phyloP scores from a whole-genome alignment of 345 rosid species.

The Cardiospermum halicacabum region DNA sequence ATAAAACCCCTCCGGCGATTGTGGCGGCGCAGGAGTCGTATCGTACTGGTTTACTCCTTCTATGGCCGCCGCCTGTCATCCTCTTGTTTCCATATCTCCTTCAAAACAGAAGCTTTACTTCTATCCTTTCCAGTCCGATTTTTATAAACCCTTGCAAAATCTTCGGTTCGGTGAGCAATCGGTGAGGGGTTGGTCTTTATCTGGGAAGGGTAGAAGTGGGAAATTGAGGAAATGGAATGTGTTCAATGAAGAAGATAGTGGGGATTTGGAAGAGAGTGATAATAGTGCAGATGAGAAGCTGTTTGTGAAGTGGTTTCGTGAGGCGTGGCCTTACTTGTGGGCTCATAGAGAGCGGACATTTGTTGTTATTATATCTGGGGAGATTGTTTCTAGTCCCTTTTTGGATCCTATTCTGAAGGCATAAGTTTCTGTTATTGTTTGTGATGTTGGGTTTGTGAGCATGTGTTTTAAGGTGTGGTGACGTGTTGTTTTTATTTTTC shows the following conservation, averaged over 20 bases:
- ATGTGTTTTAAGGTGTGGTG: slow-evolving; percentile 2
- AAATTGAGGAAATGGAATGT: slow-evolving; percentile 24
- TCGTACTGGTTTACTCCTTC: neutral
- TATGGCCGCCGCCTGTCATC: slow-evolving; percentile 5
- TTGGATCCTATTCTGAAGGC: slow-evolving; percentile 77
- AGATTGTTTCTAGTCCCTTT: slow-evolving; percentile 46
- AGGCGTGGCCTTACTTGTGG: slow-evolving; percentile 97
- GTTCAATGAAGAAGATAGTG: slow-evolving; percentile 33
- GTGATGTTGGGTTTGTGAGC: neutral
- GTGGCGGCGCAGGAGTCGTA: neutral
- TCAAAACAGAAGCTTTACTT: neutral
- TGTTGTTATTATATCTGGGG: slow-evolving; percentile 69
- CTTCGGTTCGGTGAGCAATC: neutral
- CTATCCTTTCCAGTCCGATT: neutral
- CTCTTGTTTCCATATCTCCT: neutral
- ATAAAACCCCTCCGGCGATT: neutral
- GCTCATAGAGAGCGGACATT: slow-evolving; percentile 79
- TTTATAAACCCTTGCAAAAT: neutral
- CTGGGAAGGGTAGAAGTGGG: neutral
- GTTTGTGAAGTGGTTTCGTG: slow-evolving; percentile 94
- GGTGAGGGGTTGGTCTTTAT: neutral
- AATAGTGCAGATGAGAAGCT: slow-evolving; percentile 49
- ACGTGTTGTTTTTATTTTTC: neutral
- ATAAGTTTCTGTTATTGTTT: slow-evolving; percentile 1
- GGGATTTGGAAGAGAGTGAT: slow-evolving; percentile 23